Base-by-base conservation (phyloP, 2,329 filamentous ascomycete species). In the Arthrobotrys sinensis region DNA sequence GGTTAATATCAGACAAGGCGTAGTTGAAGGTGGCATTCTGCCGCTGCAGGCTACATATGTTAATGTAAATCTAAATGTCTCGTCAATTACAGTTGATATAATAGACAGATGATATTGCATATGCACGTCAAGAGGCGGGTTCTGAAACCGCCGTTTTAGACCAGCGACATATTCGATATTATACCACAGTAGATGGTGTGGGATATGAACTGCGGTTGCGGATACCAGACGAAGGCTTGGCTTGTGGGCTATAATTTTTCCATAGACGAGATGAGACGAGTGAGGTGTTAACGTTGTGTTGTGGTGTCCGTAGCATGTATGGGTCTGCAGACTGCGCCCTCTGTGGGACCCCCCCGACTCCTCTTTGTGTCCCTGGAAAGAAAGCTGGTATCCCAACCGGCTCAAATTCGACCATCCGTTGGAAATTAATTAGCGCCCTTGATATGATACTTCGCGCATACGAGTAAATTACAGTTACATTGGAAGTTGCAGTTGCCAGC, bases 21-120 rank as follows among this genome's bases (percentile, higher is more conserved):
- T 67, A 75, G 52, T 53, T 34, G 32, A 50, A 62, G 62, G 70
- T 67, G 52, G 52, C 11, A 11, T 67, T 63, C n/a, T 66, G 69
- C 48, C 60, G 46, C 38, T 60, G 16, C 28, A n/a, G n/a, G 24
- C 24, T 28, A 6, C 8, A 38, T 38, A 38, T 38, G 7, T 10
- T 38, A 38, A 38, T 38, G 8, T 38, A 6, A 38, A 28, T 2
- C 4, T 28, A 28, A 28, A 28, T 28, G 24, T 28, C 24, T 28
- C 24, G 24, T 53, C 24, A 16, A 34, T 34, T 53, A 12, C 3
- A 53, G 2, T 16, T 12, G 28, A 34, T 53, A 53, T 36, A 46
- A 62, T 10, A 3, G 3, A 63, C 32, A 19, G 14, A 16, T 12
- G 14, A 8, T 43, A 19, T 63, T 45, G 38, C 36, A 43, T 52